These are phyloP conservation scores for Podila epicladia DNA, from an alignment of 192 early-diverging fungal genomes.

Conservation along the genomic window DNA sequence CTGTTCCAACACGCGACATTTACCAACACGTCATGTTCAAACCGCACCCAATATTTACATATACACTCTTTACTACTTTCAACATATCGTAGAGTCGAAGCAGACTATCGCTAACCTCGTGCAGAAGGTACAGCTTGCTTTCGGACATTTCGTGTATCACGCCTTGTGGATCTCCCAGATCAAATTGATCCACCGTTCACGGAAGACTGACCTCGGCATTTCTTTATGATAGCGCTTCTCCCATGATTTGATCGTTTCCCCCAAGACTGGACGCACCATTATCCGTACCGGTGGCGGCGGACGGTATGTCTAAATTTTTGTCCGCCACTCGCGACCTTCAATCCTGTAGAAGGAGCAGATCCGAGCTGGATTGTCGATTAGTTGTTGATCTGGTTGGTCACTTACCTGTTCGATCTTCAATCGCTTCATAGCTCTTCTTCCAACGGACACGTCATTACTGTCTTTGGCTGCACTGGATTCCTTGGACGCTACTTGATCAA, in stretches of 20 bases:
- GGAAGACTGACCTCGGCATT: background rate
- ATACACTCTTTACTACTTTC: background rate
- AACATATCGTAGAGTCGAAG: slow-evolving; percentile 34
- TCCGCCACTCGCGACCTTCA: background rate
- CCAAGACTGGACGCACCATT: slow-evolving; percentile 64
- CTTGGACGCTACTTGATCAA: slow-evolving; percentile 94
- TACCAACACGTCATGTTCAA: background rate
- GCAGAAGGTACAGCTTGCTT: slow-evolving; percentile 38
- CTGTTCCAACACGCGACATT: background rate
- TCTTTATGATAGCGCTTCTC: slow-evolving; percentile 51
- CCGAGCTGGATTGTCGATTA: background rate
- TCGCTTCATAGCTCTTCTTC: slow-evolving; percentile 69
- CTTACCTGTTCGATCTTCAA: background rate
- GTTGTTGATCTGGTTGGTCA: too few relatives aligned
- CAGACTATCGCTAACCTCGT: slow-evolving; percentile 36
- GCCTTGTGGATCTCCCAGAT: too few relatives aligned
- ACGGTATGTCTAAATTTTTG: slow-evolving; percentile 53
- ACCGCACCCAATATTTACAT: background rate
- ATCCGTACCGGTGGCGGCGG: slow-evolving; percentile 74
- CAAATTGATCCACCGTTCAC: too few relatives aligned
- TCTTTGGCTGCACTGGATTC: slow-evolving; percentile 97
- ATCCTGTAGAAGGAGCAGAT: background rate
- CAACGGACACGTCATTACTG: slow-evolving; percentile 91
- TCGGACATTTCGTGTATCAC: background rate
- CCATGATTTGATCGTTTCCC: slow-evolving; percentile 64